These are phyloP conservation scores for Leccinum subgranulosum DNA, from an alignment of 768 basidiomycete species.

Conservation along the genomic window DNA sequence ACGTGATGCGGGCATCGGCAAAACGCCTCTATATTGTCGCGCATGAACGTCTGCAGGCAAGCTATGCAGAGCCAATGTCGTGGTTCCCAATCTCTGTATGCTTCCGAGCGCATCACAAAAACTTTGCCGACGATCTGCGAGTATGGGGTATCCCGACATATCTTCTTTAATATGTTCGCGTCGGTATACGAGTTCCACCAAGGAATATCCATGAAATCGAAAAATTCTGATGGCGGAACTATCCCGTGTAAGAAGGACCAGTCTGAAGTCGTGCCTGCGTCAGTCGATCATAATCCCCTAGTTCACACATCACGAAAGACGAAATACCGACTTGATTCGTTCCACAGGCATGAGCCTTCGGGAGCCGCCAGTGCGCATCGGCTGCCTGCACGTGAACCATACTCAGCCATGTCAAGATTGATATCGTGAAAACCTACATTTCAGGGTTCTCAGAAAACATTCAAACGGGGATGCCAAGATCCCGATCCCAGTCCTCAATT, in stretches of 20 bases:
- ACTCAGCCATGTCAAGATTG: neutral
- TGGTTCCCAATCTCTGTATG: constrained; percentile 6
- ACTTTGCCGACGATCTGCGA: neutral
- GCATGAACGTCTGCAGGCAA: constrained; percentile 8
- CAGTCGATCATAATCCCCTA: neutral
- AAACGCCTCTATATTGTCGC: constrained; percentile 8
- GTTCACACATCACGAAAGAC: neutral
- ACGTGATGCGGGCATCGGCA: neutral
- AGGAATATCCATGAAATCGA: constrained; percentile 10
- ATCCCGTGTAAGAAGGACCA: constrained; percentile 17
- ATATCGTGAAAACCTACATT: constrained; percentile 4
- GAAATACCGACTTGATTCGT: constrained; percentile 8
- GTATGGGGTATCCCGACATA: constrained; percentile 9
- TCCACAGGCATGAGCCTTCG: constrained; percentile 4
- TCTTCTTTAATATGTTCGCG: neutral
- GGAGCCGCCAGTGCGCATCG: neutral
- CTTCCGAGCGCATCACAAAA: constrained; percentile 5
- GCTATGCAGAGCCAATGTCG: constrained; percentile 12
- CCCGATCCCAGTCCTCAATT: neutral
- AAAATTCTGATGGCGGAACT: constrained; percentile 11
- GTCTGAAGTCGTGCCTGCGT: constrained; percentile 1
- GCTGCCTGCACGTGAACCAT: neutral
- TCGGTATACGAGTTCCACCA: constrained; percentile 14
- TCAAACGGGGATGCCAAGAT: neutral
- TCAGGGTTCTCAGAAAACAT: neutral